Conservation (phyloP, 352 stramenopile species). For the Hyaloperonospora arabidopsidis region DNA sequence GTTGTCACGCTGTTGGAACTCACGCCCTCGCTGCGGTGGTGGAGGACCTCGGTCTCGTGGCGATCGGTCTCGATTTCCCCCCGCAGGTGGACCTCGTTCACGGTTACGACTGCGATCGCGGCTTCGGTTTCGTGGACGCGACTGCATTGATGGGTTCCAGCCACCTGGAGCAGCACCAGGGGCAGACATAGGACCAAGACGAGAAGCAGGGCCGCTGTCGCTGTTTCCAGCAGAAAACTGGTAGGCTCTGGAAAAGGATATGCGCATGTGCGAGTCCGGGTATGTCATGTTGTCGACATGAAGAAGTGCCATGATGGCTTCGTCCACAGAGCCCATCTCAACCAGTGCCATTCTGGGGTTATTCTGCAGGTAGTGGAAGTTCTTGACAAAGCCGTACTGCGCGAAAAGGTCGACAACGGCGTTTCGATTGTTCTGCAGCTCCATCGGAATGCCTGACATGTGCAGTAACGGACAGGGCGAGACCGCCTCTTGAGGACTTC, state of each 20-base stretch:
- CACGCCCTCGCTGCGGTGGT: conserved; percentile 24
- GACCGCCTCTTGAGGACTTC: conserved; percentile 52
- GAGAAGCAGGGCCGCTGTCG: conserved; percentile 12
- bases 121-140: conserved; percentile 34
- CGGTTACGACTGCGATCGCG: conserved; percentile 43
- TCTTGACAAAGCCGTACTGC: conserved; percentile 63
- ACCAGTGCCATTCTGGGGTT: conserved; percentile 71
- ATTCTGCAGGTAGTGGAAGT: conserved; percentile 68
- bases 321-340: conserved; percentile 68
- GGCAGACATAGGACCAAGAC: conserved; percentile 20
- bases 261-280: conserved; percentile 65
- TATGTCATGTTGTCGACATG: conserved; percentile 62
- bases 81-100: conserved; percentile 17
- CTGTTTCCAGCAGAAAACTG: conserved; percentile 23
- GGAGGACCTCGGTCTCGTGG: conserved; percentile 28
- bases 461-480: conserved; percentile 56
- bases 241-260: conserved; percentile 74
- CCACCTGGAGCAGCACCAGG: conserved; percentile 22
- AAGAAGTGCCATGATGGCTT: conserved; percentile 66
- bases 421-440: conserved; percentile 57
- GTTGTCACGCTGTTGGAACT: conserved; percentile 26
- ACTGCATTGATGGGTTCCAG: conserved; percentile 23
- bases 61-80: conserved; percentile 25
- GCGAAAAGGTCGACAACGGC: conserved; percentile 58
- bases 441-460: conserved; percentile 62